phyloP scores from a whole-genome alignment of 768 basidiomycete genomes.

The Coprinellus micaceus region DNA sequence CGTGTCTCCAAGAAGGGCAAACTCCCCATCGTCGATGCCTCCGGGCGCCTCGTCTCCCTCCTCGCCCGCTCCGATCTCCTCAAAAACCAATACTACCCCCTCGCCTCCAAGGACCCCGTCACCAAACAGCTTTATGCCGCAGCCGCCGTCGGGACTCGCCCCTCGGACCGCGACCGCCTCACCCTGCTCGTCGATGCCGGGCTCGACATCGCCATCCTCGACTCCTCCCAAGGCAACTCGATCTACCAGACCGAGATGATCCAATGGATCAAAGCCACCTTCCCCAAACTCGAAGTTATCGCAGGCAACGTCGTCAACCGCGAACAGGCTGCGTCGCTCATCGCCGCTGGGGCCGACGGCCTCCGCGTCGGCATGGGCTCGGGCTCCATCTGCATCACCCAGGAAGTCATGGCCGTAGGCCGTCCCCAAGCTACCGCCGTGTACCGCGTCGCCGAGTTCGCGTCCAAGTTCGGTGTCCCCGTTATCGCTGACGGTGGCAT shows the following conservation, averaged over 20 bases:
- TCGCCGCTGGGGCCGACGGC: conserved; percentile 93
- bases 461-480: conserved; percentile 89
- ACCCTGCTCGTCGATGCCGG: conserved; percentile 87
- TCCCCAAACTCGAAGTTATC: conserved; percentile 85
- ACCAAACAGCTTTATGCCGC: conserved; percentile 96
- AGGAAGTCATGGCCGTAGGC: conserved; percentile 99
- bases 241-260: conserved; percentile 93
- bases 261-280: conserved; percentile 83
- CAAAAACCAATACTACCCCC: conserved; percentile 95
- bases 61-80: conserved; percentile 95
- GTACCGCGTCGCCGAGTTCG: conserved; percentile 93
- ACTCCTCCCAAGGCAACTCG: conserved; percentile 97
- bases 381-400: conserved; percentile 98
- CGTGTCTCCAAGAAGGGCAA: conserved; percentile 98
- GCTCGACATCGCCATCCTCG: conserved; percentile 90
- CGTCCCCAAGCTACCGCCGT: conserved; percentile 98
- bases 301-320: conserved; percentile 98
- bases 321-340: conserved; percentile 92
- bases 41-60: conserved; percentile 62
- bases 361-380: conserved; percentile 97
- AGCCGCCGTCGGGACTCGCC: conserved; percentile 92
- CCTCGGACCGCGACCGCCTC: conserved; percentile 82
- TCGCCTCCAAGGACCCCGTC: conserved; percentile 86
- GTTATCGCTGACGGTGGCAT: conserved; percentile 97
- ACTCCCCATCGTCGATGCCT: conserved; percentile 63